These are phyloP conservation scores for Cladophialophora yegresii DNA, from an alignment of 2,329 filamentous ascomycete species.

Conservation along the genomic window DNA sequence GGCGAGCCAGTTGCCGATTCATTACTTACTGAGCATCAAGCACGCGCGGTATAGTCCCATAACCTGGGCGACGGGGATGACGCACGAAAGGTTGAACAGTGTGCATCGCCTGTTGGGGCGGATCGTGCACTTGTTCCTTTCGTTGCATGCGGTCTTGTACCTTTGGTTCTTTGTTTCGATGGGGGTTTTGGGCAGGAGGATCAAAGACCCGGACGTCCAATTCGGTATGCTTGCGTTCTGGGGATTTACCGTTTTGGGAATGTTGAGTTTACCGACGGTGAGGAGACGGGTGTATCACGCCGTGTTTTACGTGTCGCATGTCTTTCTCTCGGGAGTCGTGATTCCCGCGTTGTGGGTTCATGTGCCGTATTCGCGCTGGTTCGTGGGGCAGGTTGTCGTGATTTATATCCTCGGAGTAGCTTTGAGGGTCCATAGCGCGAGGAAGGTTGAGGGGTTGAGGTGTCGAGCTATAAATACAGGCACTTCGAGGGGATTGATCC, in stretches of 20 bases:
- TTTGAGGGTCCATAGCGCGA: slow-evolving; percentile 14
- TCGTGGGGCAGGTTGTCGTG: slow-evolving; percentile 54
- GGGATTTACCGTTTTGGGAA: slow-evolving; percentile 49
- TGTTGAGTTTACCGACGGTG: slow-evolving; percentile 53
- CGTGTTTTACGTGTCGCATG: slow-evolving; percentile 59
- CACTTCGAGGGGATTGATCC: slow-evolving; percentile 45
- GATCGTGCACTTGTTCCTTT: slow-evolving; percentile 55
- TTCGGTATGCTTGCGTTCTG: slow-evolving; percentile 55
- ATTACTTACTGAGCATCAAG: slow-evolving; percentile 56
- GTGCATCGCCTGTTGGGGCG: slow-evolving; percentile 62
- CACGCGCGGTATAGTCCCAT: slow-evolving; percentile 45
- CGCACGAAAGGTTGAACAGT: slow-evolving; percentile 58
- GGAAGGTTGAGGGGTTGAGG: slow-evolving; percentile 38
- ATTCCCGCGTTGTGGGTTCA: slow-evolving; percentile 57
- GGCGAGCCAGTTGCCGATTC: slow-evolving; percentile 61
- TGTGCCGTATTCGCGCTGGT: slow-evolving; percentile 57
- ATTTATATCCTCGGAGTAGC: slow-evolving; percentile 49
- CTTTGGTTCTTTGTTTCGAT: slow-evolving; percentile 59
- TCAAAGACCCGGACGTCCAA: slow-evolving; percentile 60
- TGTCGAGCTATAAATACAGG: slow-evolving; percentile 43
- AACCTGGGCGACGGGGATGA: slow-evolving; percentile 55
- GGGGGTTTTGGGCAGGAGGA: slow-evolving; percentile 54
- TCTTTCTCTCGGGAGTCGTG: slow-evolving; percentile 54
- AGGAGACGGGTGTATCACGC: slow-evolving; percentile 51
- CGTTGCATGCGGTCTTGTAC: slow-evolving; percentile 58